Conservation (phyloP, 2,329 filamentous ascomycete genomes). For the Talaromyces sp. region DNA sequence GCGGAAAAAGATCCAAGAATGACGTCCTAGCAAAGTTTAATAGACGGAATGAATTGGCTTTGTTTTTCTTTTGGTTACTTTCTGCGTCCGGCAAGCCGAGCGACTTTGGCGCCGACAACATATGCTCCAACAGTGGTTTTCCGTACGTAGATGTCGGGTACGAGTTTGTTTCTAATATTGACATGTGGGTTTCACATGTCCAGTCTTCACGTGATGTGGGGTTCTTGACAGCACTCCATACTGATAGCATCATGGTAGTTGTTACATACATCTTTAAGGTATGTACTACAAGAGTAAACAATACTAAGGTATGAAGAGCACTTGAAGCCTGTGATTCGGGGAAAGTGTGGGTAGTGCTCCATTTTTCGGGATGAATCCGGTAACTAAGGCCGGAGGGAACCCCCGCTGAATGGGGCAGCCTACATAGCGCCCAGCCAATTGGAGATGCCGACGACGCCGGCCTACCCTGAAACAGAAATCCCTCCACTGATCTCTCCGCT, state of each 20-base stretch:
- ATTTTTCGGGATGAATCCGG: neutral
- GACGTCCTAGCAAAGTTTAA: neutral
- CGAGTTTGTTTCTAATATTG: neutral
- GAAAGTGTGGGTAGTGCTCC: neutral
- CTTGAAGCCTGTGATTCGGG: neutral
- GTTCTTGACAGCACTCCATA: neutral
- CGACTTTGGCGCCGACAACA: neutral
- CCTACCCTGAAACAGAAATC: neutral
- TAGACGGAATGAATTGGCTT: neutral
- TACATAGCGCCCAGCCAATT: neutral
- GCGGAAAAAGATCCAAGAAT: neutral
- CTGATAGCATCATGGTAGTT: too few species aligned
- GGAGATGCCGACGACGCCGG: too few species aligned
- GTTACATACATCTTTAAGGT: too few species aligned
- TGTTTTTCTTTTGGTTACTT: neutral
- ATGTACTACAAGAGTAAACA: too few species aligned
- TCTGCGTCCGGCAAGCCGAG: slow-evolving; percentile 4
- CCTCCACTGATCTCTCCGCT: neutral
- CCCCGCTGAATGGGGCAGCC: neutral
- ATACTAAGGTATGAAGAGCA: too few species aligned
- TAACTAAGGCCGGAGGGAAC: neutral
- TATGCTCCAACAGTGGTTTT: neutral
- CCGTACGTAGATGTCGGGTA: neutral
- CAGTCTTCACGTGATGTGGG: neutral
- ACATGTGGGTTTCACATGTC: neutral